Evolutionary conservation across 1,284 basidiomycete genomes (phyloP), one percentile per base, ranked within the genome.

Genomic region (Cutaneotrichosporon sp.): DNA sequence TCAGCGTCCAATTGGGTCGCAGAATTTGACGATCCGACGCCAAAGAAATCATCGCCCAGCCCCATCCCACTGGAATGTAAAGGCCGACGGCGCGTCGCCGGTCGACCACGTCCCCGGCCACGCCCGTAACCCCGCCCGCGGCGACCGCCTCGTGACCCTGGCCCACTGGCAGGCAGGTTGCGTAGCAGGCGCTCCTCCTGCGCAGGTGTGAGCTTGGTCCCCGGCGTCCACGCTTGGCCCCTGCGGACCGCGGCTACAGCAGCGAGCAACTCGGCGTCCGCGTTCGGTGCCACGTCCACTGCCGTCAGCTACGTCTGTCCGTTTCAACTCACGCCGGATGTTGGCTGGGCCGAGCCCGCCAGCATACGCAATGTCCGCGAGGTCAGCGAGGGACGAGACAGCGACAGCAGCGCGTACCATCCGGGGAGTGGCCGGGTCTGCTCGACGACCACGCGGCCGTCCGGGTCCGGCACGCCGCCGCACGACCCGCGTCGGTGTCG

Each of bases 151-250:
- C 67, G 63, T 13, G 58, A 61, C 1, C 68, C 67, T 1, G 65
- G 65, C 3, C 68, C 68, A 0, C 55, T 42, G n/a, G 59, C 61
- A 0, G 68, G 68, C 26, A 65, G 47, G 21, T 65, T 63, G n/a
- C 63, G 59, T 16, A 69, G 56, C 7, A 69, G 63, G 4, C 68
- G 60, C 14, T 66, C 65, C 56, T 69, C 65, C 50, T 69, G 68
- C 21, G 63, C 59, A 18, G 53, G 58, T 8, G 51, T 51, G 18
- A 69, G 65, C 16, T 30, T 49, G 9, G 40, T 36, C 16, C 64
- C 64, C 2, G 64, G 64, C 13, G 53, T 58, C 26, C 49, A 58
- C 11, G 62, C 47, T 40, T 63, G 60, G 26, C 63, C 63, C 32
- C 50, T 40, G 40, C 68, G 68, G 31, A 65, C 61, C 1, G 58